A percentile compares a stretch with the other conserved stretches of the same genome.
Conservation (phyloP, 805 yeast species). For the Wickerhamiella shivajii region DNA sequence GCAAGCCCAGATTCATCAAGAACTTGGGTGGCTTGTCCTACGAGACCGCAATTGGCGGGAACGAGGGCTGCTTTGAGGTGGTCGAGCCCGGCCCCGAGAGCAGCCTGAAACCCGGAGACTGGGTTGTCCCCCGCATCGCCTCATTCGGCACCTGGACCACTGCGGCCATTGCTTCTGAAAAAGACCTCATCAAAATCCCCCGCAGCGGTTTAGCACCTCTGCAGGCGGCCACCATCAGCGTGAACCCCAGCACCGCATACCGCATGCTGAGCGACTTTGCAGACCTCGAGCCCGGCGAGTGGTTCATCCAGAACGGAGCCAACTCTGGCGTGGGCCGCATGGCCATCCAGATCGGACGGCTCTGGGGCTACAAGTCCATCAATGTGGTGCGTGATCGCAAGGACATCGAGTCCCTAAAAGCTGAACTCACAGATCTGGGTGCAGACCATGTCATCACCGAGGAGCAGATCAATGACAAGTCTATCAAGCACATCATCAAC, state of each 20-base stretch:
- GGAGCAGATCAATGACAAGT: slow-evolving; percentile 58
- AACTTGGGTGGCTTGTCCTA: slow-evolving; percentile 34
- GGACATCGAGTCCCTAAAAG: slow-evolving; percentile 46
- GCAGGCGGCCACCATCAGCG: slow-evolving; percentile 74
- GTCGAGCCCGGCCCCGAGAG: slow-evolving; percentile 44
- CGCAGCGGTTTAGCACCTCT: slow-evolving; percentile 25
- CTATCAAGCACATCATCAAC: slow-evolving; percentile 43
- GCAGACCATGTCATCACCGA: slow-evolving; percentile 88
- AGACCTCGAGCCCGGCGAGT: slow-evolving; percentile 49
- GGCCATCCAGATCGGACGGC: slow-evolving; percentile 74
- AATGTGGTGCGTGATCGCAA: slow-evolving; percentile 81
- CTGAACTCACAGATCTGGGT: slow-evolving; percentile 48
- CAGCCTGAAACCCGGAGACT: slow-evolving; percentile 52
- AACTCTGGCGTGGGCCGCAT: slow-evolving; percentile 89
- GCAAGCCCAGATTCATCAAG: slow-evolving; percentile 44
- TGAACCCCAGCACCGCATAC: slow-evolving; percentile 86
- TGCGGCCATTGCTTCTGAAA: slow-evolving; percentile 42
- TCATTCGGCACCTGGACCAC: slow-evolving; percentile 93
- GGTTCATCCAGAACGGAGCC: slow-evolving; percentile 95
- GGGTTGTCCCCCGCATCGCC: slow-evolving; percentile 67
- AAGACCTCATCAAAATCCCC: slow-evolving; percentile 41
- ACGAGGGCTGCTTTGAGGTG: slow-evolving; percentile 86
- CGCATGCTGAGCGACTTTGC: slow-evolving; percentile 66
- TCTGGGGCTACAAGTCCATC: slow-evolving; percentile 67
- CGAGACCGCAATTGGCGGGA: slow-evolving; percentile 79